These are phyloP conservation scores for Lichtheimia corymbifera DNA, from an alignment of 371 early-diverging fungal genomes.

Conservation along the genomic window DNA sequence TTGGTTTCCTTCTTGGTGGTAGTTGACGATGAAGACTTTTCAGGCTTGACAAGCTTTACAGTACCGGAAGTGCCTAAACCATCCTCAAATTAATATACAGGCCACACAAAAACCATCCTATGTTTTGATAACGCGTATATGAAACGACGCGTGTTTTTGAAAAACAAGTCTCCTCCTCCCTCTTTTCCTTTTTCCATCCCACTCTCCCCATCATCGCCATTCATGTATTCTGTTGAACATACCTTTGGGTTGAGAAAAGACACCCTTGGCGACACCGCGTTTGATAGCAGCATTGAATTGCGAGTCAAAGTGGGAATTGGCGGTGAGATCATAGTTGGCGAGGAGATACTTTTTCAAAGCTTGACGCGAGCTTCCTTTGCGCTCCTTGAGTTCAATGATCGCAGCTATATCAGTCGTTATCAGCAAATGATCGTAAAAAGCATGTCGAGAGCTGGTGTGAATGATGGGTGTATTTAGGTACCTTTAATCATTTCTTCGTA, in stretches of 20 bases:
- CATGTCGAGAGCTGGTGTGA: too few species aligned
- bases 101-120: too few species aligned
- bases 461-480: conserved; percentile 5
- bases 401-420: conserved; percentile 38
- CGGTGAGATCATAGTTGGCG: conserved; percentile 67
- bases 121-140: too few species aligned
- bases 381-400: conserved; percentile 72
- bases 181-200: neutral
- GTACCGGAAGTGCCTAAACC: conserved; percentile 59
- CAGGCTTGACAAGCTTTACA: conserved; percentile 71
- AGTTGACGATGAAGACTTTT: conserved; percentile 26
- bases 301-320: conserved; percentile 57
- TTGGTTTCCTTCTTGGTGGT: conserved; percentile 30
- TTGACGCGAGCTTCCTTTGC: conserved; percentile 77
- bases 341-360: conserved; percentile 85
- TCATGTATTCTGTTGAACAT: conserved; percentile 7
- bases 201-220: too few species aligned
- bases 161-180: neutral
- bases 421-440: too few species aligned
- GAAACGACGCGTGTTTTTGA: neutral
- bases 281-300: conserved; percentile 76
- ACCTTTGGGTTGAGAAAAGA: conserved; percentile 75
- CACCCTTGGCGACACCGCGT: conserved; percentile 70
- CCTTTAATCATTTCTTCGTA: conserved; percentile 55
- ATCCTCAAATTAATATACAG: neutral